Percentiles rank a stretch among this genome's conserved stretches.
Conservation (phyloP, 352 stramenopile species). For the Phytophthora rubi region DNA sequence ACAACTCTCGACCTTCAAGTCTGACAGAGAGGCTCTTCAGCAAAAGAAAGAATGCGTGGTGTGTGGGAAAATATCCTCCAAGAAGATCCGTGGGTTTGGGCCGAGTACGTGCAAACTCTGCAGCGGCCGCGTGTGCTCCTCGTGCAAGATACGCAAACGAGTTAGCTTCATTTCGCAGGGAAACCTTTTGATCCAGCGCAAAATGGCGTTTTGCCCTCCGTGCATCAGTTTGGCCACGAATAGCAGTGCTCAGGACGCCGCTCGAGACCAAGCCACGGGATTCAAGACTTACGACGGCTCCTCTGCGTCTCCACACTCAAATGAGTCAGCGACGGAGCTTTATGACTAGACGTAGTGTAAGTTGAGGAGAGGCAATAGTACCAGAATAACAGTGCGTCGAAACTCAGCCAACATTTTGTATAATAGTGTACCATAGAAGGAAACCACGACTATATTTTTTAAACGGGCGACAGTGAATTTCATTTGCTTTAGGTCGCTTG, state of each 20-base stretch:
- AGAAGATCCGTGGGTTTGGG: background rate
- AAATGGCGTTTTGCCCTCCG: background rate
- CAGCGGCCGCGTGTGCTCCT: background rate
- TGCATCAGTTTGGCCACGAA: background rate
- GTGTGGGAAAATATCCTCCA: background rate
- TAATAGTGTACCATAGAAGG: too few relatives aligned
- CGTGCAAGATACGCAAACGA: slow-evolving; percentile 1
- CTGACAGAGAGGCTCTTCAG: background rate
- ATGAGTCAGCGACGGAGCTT: background rate
- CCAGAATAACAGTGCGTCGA: background rate
- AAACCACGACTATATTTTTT: too few relatives aligned
- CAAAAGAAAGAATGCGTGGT: background rate
- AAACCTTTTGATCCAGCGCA: background rate
- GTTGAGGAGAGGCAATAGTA: background rate
- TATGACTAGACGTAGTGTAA: background rate
- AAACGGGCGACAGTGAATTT: too few relatives aligned
- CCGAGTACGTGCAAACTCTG: background rate
- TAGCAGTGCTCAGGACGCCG: background rate
- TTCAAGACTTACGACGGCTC: background rate
- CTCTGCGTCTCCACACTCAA: background rate
- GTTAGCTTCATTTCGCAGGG: background rate
- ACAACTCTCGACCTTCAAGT: background rate
- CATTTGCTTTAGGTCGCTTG: too few relatives aligned
- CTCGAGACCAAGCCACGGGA: background rate
- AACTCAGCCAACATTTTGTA: too few relatives aligned